Evolutionary conservation across 177 flowering plant species (phyloP), one percentile per base, ranked within the genome.

Genomic region (Vitis hybrid): DNA sequence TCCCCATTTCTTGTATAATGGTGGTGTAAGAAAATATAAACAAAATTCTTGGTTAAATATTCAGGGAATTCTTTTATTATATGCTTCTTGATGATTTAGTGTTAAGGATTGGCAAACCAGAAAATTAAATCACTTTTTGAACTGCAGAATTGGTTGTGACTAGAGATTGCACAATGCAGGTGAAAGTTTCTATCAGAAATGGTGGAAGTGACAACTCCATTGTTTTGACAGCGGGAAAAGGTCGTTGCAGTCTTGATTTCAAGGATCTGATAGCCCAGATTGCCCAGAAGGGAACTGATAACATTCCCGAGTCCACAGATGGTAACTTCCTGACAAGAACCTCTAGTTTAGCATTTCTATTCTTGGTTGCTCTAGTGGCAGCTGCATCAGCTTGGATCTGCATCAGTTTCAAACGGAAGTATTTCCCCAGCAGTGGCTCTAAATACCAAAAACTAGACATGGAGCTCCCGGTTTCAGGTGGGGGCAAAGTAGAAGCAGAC

Each of bases 401-500:
- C 67, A 39, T 78, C 49, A 70, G 67, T 73, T 57, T 81, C 9
- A 66, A 82, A 5, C 45, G 68, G 39, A 85, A 66, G 71, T 65
- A 67, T 14, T 62, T 65, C 30, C 12, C 59, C 7, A 61, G 51
- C 45, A 81, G 57, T 21, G 72, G 70, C 56, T 39, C 68, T 1
- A 85, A 74, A 60, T 92, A 89, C 78, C 90, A 89, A 70, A 87
- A 83, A 78, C 77, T 91, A 4, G 96, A 86, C 45, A 78, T 65
- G 62, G 92, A 82, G 79, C 76, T 88, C 54, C 94, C 94, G 1
- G 70, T 88, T 58, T 77, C 88, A 2, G 65, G 48, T 55, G 81
- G 59, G 6, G 70, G 67, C 32, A 83, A 80, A 64, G 34, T 63
- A 30, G 87, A 75, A 10, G 8, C 71, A 1, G 80, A 74, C 4